Base-by-base conservation (phyloP, 1,284 basidiomycete genomes). In the Fistulina hepatica region DNA sequence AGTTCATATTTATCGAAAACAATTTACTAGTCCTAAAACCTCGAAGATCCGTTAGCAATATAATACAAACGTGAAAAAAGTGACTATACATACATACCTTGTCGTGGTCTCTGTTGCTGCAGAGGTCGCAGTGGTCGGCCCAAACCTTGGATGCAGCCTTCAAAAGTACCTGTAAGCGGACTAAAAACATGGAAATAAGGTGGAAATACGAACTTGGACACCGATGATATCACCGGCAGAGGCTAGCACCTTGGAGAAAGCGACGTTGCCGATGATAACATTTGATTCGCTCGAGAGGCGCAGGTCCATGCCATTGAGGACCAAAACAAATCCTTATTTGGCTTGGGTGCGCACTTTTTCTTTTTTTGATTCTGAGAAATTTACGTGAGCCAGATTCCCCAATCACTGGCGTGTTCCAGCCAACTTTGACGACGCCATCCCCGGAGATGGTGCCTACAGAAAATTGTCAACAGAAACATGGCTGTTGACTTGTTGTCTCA, bases 261-360 rank as follows among this genome's bases (percentile, higher is more conserved):
- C 67, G 47, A 70, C 48, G 47, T 69, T 69, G 21, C 67, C 60
- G 43, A 69, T 59, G 48, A 70, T 70, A 36, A 70, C 66, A 40
- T 70, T 69, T 26, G 42, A 48, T 33, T 57, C 58, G 22, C 30
- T 46, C 51, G 38, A 54, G 56, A 44, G 39, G 4, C 43, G 21
- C 53, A 59, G 13, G 52, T 58, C 33, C 35, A 43, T 32, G 21
- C 46, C 46, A 17, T 46, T 43, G 30, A 48, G 44, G 17, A 42
- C 46, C 45, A 27, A 23, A 27, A 15, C 17, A 21, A 20, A n/a
- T 13, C 30, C 5, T 28, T 15, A 2, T 28, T 15, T 19, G 11
- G 32, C 23, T 32, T 5, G 21, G 23, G 11, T 10, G n/a, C 3
- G 21, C n/a, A 27, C n/a, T n/a, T n/a, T n/a, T n/a, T n/a, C n/a